Evolutionary conservation across 2,329 filamentous ascomycete species (phyloP).

Genomic region (Alternaria tenuissima): DNA sequence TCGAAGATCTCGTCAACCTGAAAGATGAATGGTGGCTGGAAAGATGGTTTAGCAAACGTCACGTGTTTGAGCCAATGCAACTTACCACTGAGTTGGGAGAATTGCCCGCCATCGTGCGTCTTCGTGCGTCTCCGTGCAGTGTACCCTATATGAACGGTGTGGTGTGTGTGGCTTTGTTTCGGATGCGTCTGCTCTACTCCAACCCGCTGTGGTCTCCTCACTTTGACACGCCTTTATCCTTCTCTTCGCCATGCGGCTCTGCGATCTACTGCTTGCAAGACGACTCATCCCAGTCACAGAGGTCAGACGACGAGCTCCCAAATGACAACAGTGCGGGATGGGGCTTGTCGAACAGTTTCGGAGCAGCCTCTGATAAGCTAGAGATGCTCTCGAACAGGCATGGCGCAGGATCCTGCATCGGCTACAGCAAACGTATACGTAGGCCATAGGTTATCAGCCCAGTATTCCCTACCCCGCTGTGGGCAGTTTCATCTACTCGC

Average conservation of each 20-base stretch:
- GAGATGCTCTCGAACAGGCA: slow-evolving; percentile 24
- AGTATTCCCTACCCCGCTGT: slow-evolving; percentile 40
- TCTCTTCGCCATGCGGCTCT: slow-evolving; percentile 42
- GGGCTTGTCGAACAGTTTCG: slow-evolving; percentile 10
- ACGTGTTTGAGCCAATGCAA: not conserved
- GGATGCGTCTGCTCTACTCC: slow-evolving; percentile 18
- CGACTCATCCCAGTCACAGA: slow-evolving; percentile 19
- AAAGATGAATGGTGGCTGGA: slow-evolving; percentile 35
- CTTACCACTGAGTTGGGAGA: slow-evolving; percentile 15
- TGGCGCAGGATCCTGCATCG: slow-evolving; percentile 37
- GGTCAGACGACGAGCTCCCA: slow-evolving; percentile 40
- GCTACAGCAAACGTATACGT: slow-evolving; percentile 35
- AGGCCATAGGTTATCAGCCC: slow-evolving; percentile 29
- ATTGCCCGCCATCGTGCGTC: slow-evolving; percentile 23
- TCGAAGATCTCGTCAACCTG: slow-evolving; percentile 39
- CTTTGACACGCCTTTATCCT: slow-evolving; percentile 38
- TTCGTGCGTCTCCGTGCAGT: slow-evolving; percentile 9
- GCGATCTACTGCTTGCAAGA: slow-evolving; percentile 20
- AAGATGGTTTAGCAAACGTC: not conserved
- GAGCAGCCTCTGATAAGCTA: slow-evolving; percentile 44
- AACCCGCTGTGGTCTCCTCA: slow-evolving; percentile 17
- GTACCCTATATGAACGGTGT: not conserved
- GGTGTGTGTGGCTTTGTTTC: slow-evolving; percentile 17
- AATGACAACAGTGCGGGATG: slow-evolving; percentile 22
- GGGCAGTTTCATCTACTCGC: slow-evolving; percentile 20